Evolutionary conservation across 495 filamentous ascomycete species (phyloP), one percentile per base, ranked within the genome.

Genomic region (Lophium mytilinum): DNA sequence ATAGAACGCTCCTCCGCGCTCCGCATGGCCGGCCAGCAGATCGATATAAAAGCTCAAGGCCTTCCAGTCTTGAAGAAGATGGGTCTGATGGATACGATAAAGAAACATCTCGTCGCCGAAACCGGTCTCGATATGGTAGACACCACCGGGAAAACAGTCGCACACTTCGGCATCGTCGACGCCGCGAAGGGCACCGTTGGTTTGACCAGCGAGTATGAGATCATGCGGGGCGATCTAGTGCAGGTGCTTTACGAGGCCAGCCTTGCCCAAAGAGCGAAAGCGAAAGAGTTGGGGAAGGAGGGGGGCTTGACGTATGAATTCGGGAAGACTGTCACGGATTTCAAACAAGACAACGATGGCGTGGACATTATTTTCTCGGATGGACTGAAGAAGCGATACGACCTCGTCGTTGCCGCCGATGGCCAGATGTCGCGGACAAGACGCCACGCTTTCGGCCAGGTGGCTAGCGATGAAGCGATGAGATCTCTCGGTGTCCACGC

Each of bases 141-240:
- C 50, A 42, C 41, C 9, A 39, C 42, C 1, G 68, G 68, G 0
- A 56, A 53, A 43, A 36, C 30, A 12, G 19, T 63, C 53, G 69
- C 64, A 0, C 65, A 58, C 33, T 73, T 76, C 42, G 52, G 57
- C 4, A 67, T 64, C 12, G 72, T 70, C 52, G 66, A 69, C 33
- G 57, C 61, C 1, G 68, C 68, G 1, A 56, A 69, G 36, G 66
- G 69, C 10, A 9, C 52, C 42, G 64, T 68, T 39, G 61, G 56
- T 33, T 68, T 76, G 15, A 72, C 72, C n/a, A 69, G 63, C 14
- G 76, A 79, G 14, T 74, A 43, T 45, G 76, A 78, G 62, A 75
- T 79, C 47, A 74, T 79, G 72, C 60, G 75, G 15, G 74, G 68
- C 5, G 75, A 78, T 63, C 50, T 79, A 11, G 62, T 61, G 35